phyloP scores from a whole-genome alignment of 2,329 filamentous ascomycete genomes.

The Claviceps paspali region DNA sequence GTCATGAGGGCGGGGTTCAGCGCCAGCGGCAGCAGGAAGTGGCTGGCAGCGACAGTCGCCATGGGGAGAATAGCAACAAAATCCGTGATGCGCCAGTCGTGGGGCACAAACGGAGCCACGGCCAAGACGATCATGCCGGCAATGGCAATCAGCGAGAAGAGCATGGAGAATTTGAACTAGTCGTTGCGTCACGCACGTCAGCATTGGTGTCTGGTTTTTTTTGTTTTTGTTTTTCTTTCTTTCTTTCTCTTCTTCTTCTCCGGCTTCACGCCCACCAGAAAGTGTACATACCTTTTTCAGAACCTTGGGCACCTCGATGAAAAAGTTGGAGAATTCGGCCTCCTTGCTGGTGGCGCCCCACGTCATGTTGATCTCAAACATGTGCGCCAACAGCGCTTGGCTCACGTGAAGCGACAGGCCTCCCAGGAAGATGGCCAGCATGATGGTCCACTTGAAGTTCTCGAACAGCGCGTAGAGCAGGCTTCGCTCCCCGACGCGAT shows the following conservation, averaged over 20 bases:
- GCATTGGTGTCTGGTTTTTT: too few species aligned
- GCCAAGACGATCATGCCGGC: slow-evolving; percentile 50
- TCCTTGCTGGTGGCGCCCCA: slow-evolving; percentile 82
- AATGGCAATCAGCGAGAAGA: slow-evolving; percentile 43
- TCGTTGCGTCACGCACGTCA: slow-evolving; percentile 9
- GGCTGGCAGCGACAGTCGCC: slow-evolving; percentile 52
- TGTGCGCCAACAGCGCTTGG: slow-evolving; percentile 64
- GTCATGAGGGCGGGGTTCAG: slow-evolving; percentile 70
- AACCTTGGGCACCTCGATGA: slow-evolving; percentile 68
- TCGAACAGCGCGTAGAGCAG: slow-evolving; percentile 42
- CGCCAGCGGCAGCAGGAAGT: slow-evolving; percentile 56
- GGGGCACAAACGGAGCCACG: slow-evolving; percentile 46
- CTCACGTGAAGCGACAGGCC: slow-evolving; percentile 69
- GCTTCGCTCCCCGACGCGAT: slow-evolving; percentile 49
- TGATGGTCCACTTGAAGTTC: slow-evolving; percentile 59
- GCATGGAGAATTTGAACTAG: slow-evolving; percentile 58
- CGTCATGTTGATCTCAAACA: slow-evolving; percentile 74
- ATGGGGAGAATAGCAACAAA: slow-evolving; percentile 66
- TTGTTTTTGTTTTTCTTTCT: too few species aligned
- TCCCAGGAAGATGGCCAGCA: slow-evolving; percentile 68
- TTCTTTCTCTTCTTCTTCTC: too few species aligned
- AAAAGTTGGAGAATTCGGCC: slow-evolving; percentile 67
- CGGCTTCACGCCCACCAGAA: too few species aligned
- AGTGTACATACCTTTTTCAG: slow-evolving; percentile 64
- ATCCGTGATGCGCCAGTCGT: slow-evolving; percentile 50